These are phyloP conservation scores for Allantophomopsis lycopodina DNA, from an alignment of 2,329 filamentous ascomycete species.

Conservation along the genomic window DNA sequence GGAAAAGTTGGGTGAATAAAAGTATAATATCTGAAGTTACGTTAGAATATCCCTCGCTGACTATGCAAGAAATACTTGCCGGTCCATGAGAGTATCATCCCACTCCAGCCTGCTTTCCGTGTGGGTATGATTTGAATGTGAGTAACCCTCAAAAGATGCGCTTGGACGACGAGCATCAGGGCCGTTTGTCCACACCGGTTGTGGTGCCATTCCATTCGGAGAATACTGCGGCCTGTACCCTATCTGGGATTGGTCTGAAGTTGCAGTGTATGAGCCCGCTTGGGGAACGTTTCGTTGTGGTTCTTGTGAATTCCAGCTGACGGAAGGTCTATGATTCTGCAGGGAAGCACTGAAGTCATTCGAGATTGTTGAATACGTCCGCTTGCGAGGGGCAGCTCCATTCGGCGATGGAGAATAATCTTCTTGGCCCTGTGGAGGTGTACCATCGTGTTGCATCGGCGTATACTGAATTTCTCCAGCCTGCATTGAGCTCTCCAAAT, in stretches of 20 bases:
- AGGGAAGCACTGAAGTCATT: conserved; percentile 28
- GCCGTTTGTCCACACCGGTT: conserved; percentile 17
- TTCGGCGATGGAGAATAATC: conserved; percentile 34
- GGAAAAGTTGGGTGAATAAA: conserved; percentile 55
- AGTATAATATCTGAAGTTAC: conserved; percentile 41
- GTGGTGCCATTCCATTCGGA: conserved; percentile 14
- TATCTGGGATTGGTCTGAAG: conserved; percentile 6
- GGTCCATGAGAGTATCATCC: conserved; percentile 28
- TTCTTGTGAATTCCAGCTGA: conserved; percentile 12
- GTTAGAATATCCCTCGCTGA: conserved; percentile 7
- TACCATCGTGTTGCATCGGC: conserved; percentile 22
- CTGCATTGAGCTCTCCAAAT: conserved; percentile 66
- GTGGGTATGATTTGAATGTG: conserved; percentile 10
- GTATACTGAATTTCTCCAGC: conserved; percentile 31
- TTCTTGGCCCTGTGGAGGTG: conserved; percentile 29
- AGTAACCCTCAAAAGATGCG: conserved; percentile 13
- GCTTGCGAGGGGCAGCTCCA: conserved; percentile 24
- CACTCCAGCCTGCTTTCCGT: conserved; percentile 22
- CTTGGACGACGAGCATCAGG: conserved; percentile 13
- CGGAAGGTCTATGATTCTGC: conserved; percentile 14
- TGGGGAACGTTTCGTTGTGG: conserved; percentile 8
- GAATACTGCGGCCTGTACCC: conserved; percentile 16
- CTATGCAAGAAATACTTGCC: conserved; percentile 12
- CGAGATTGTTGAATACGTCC: conserved; percentile 31
- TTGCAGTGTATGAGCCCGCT: conserved; percentile 3